phyloP scores from a whole-genome alignment of 139 green algal species.

The Zygnema circumcarinatum region DNA sequence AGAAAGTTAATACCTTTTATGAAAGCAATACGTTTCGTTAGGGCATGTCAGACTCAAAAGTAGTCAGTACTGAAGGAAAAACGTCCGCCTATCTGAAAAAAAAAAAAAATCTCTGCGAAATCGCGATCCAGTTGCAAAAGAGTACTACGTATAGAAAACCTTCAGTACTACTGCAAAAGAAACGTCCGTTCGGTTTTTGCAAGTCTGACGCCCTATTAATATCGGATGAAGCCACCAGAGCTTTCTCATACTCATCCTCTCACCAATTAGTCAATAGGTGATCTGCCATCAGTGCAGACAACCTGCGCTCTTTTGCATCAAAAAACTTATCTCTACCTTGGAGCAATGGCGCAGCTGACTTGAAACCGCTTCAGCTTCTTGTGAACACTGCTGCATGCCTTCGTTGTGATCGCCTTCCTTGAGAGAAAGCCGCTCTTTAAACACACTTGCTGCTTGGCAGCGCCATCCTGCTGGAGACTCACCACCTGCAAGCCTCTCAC shows the following conservation, averaged over 20 bases:
- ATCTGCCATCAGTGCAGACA: no score
- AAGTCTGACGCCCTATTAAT: no score
- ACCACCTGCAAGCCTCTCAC: no score
- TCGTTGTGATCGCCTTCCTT: not conserved
- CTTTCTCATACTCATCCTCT: no score
- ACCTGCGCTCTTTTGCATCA: no score
- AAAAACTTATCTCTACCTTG: no score
- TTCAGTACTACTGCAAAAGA: conserved; percentile 5
- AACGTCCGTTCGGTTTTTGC: not conserved
- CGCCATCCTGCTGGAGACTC: not conserved
- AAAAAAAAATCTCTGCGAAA: not conserved
- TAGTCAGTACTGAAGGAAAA: not conserved
- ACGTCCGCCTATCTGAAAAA: not conserved
- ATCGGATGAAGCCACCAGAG: no score
- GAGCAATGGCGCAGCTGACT: conserved; percentile 19
- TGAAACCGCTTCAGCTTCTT: not conserved
- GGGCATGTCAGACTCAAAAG: conserved; percentile 11
- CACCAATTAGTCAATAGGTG: no score
- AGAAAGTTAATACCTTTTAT: conserved; percentile 1
- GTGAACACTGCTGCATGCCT: not conserved
- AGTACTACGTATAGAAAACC: not conserved
- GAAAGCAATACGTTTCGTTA: no score
- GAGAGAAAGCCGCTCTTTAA: not conserved
- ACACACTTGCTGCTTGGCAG: not conserved
- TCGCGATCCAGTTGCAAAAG: not conserved